A percentile compares a stretch with the other conserved stretches of the same genome.
These are phyloP conservation scores for Penicillium frequentans DNA, from an alignment of 2,329 filamentous ascomycete species.

Conservation along the genomic window DNA sequence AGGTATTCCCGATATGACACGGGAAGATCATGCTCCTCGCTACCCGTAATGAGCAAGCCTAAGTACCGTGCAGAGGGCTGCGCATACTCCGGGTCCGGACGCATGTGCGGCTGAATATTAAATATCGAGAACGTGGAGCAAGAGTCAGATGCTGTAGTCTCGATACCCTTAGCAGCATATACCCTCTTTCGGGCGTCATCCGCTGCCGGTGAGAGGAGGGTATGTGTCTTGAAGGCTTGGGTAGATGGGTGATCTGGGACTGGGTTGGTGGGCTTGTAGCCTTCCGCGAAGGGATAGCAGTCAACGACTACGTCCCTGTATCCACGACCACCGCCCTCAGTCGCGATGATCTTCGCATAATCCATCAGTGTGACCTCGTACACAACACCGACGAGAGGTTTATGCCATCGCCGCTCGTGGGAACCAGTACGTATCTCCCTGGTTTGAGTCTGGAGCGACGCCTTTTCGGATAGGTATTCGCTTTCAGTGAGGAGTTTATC, in stretches of 20 bases:
- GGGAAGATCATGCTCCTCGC: conserved; percentile 76
- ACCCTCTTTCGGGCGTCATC: conserved; percentile 25
- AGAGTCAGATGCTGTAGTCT: not conserved
- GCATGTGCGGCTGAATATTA: conserved; percentile 46
- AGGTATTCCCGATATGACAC: conserved; percentile 75
- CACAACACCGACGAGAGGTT: conserved; percentile 86
- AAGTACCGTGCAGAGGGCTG: conserved; percentile 84
- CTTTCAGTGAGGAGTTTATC: conserved; percentile 3
- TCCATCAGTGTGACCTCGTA: conserved; percentile 88
- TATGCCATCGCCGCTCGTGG: conserved; percentile 67
- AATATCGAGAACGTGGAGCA: conserved; percentile 2
- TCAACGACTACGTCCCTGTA: conserved; percentile 82
- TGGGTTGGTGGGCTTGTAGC: conserved; percentile 48
- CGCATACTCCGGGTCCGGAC: conserved; percentile 70
- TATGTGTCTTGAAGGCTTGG: conserved; percentile 76
- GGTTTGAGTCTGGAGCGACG: conserved; percentile 22
- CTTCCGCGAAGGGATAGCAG: conserved; percentile 67
- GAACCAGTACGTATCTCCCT: conserved; percentile 30
- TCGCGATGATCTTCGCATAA: conserved; percentile 82
- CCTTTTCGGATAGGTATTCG: conserved; percentile 33
- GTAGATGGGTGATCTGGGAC: conserved; percentile 66
- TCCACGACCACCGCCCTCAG: conserved; percentile 81
- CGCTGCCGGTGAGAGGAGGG: conserved; percentile 68
- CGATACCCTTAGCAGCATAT: conserved; percentile 1
- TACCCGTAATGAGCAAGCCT: conserved; percentile 75